phyloP scores from a whole-genome alignment of 805 yeast genomes.

The Lipomyces spencermartinsiae region DNA sequence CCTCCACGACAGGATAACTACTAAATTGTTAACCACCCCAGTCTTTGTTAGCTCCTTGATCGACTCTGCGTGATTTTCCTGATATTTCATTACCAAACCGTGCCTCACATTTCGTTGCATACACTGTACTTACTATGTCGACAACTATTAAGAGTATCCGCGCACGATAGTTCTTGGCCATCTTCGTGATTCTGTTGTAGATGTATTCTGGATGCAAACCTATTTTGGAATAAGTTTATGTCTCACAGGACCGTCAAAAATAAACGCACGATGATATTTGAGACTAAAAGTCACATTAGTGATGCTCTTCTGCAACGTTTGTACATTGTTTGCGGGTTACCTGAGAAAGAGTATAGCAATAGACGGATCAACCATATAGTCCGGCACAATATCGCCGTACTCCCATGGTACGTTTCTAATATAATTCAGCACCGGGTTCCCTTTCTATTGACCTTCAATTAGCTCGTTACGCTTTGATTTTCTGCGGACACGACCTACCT shows the following conservation, averaged over 20 bases:
- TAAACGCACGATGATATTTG: slow-evolving; percentile 38
- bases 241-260: background rate
- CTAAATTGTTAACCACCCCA: slow-evolving; percentile 44
- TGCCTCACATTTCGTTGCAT: background rate
- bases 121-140: slow-evolving; percentile 41
- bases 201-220: slow-evolving; percentile 52
- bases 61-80: slow-evolving; percentile 47
- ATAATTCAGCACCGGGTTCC: slow-evolving; percentile 40
- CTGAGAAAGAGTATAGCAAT: slow-evolving; percentile 48
- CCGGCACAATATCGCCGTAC: slow-evolving; percentile 47
- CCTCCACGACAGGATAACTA: slow-evolving; percentile 49
- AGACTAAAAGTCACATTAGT: slow-evolving; percentile 19
- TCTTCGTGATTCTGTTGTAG: slow-evolving; percentile 45
- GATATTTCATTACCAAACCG: background rate
- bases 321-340: slow-evolving; percentile 6
- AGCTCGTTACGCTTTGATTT: background rate
- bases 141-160: slow-evolving; percentile 49
- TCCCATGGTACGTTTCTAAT: slow-evolving; percentile 42
- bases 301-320: background rate
- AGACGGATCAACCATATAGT: slow-evolving; percentile 46
- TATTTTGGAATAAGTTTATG: slow-evolving; percentile 8
- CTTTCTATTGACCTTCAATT: slow-evolving; percentile 22
- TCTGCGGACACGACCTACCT: slow-evolving; percentile 14
- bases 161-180: slow-evolving; percentile 45
- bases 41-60: slow-evolving; percentile 47